These are phyloP conservation scores for Coemansia sp. DNA, from an alignment of 192 early-diverging fungal species.

Conservation along the genomic window DNA sequence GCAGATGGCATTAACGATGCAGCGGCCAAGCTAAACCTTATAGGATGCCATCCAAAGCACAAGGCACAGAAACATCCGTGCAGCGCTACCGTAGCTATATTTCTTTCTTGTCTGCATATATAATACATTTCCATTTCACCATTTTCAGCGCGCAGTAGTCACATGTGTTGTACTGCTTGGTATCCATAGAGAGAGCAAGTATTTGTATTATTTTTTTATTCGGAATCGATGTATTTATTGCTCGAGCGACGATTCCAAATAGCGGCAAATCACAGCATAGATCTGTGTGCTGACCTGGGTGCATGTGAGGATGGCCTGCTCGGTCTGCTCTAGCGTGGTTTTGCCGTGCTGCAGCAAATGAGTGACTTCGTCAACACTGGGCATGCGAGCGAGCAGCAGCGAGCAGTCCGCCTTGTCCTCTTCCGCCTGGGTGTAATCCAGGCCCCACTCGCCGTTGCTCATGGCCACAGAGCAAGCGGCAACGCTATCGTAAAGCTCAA, in stretches of 20 bases:
- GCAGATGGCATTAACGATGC: too few relatives aligned
- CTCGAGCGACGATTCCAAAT: conserved; percentile 25
- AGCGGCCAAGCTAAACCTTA: too few relatives aligned
- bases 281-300: conserved; percentile 30
- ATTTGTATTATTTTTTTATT: not conserved
- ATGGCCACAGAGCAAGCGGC: conserved; percentile 46
- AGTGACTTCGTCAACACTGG: conserved; percentile 46
- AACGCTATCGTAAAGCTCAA: conserved; percentile 52
- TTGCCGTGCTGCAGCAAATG: conserved; percentile 50
- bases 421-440: conserved; percentile 41
- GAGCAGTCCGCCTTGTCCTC: conserved; percentile 29
- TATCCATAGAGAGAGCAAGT: too few relatives aligned
- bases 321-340: conserved; percentile 25
- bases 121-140: too few relatives aligned
- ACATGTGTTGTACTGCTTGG: too few relatives aligned
- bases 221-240: not conserved
- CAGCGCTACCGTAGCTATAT: too few relatives aligned
- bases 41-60: too few relatives aligned
- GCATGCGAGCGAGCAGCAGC: conserved; percentile 42
- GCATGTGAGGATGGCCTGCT: conserved; percentile 38
- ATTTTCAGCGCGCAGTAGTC: too few relatives aligned
- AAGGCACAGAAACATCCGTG: too few relatives aligned
- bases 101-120: too few relatives aligned
- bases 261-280: conserved; percentile 48
- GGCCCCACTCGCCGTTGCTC: conserved; percentile 22